Percentiles rank a stretch among this genome's conserved stretches.
Evolutionary conservation across 208 protist species (phyloP).

Genomic region (Acanthamoeba culbertsoni): DNA sequence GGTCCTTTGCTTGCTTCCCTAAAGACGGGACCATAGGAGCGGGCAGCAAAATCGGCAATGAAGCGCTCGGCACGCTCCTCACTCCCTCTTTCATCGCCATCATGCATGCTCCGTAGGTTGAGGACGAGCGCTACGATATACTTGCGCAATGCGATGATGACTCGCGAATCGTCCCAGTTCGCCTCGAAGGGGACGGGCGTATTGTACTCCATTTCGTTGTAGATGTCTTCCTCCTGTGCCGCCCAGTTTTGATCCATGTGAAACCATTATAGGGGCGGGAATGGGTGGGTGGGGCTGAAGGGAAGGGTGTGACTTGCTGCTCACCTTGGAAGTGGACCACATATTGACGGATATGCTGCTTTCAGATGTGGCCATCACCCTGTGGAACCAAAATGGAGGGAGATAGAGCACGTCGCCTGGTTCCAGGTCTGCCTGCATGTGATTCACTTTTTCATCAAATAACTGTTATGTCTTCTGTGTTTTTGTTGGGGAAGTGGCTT

Average conservation of each 20-base stretch:
- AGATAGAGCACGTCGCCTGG: slow-evolving; percentile 34
- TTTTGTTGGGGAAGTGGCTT: not conserved
- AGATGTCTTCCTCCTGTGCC: not conserved
- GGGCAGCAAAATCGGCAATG: not conserved
- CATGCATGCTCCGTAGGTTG: not conserved
- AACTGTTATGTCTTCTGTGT: no score
- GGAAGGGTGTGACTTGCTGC: not conserved
- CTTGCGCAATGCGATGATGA: not conserved
- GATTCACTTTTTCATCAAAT: no score
- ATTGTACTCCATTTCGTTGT: not conserved
- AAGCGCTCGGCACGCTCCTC: not conserved
- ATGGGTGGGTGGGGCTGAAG: not conserved
- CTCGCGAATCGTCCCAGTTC: not conserved
- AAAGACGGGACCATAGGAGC: not conserved
- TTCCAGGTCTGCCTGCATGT: not conserved
- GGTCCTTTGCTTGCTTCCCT: not conserved
- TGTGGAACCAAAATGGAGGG: slow-evolving; percentile 44
- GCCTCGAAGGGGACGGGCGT: not conserved
- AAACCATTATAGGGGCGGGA: not conserved
- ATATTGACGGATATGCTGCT: slow-evolving; percentile 34
- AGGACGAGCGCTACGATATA: not conserved
- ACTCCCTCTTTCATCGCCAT: not conserved
- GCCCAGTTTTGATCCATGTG: not conserved
- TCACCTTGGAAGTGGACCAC: slow-evolving; percentile 22
- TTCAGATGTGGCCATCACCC: not conserved